phyloP scores from a whole-genome alignment of 2,329 filamentous ascomycete genomes.

The Beauveria scarabaeidicola region DNA sequence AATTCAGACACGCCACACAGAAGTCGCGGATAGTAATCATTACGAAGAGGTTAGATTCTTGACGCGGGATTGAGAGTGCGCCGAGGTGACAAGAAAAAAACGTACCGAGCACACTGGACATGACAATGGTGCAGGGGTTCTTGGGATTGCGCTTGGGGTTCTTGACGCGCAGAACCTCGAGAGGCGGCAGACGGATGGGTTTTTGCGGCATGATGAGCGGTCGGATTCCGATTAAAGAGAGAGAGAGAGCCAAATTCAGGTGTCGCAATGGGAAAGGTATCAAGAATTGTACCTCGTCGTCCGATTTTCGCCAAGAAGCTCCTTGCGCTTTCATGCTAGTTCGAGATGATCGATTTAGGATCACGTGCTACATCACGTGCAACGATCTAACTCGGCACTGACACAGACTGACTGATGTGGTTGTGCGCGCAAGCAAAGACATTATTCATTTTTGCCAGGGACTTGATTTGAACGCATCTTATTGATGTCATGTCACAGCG shows the following conservation, averaged over 20 bases:
- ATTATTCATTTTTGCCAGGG: neutral
- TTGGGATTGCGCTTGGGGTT: slow-evolving; percentile 40
- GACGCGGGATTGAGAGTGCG: too few relatives aligned
- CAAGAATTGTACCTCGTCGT: neutral
- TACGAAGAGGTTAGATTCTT: too few relatives aligned
- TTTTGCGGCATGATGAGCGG: slow-evolving; percentile 37
- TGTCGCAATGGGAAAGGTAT: neutral
- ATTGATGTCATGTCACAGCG: too few relatives aligned
- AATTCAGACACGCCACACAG: neutral
- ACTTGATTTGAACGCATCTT: too few relatives aligned
- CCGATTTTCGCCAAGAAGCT: neutral
- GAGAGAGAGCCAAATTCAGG: neutral
- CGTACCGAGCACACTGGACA: slow-evolving; percentile 50
- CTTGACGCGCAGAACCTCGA: slow-evolving; percentile 46
- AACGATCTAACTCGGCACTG: neutral
- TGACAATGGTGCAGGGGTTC: slow-evolving; percentile 47
- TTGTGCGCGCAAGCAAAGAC: too few relatives aligned
- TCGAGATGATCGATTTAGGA: neutral
- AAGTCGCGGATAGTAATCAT: too few relatives aligned
- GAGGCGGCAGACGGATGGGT: slow-evolving; percentile 49
- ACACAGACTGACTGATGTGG: neutral
- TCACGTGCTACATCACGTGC: slow-evolving; percentile 2
- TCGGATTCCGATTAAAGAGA: too few relatives aligned
- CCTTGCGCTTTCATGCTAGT: neutral
- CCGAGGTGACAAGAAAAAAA: slow-evolving; percentile 6